Evolutionary conservation across 129 eudicot species (phyloP), one percentile per base, ranked within the genome.

Genomic region (Mikania micrantha): DNA sequence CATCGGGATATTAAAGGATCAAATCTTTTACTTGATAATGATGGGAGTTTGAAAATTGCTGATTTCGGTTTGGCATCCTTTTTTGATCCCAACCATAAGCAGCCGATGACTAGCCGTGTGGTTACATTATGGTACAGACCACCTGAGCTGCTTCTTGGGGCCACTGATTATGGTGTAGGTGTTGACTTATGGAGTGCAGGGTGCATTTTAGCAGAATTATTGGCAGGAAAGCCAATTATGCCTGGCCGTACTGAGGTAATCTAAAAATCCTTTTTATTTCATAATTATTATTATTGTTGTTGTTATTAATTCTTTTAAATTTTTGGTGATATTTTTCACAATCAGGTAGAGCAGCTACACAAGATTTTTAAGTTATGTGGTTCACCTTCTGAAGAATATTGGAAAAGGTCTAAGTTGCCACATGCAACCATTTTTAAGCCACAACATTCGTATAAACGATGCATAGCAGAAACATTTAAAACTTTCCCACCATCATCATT

Each of bases 351-450:
- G 79, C 95, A 87, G 68, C 79, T 87, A 24, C 95, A 87, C 82
- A 87, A 87, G 76, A 87, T 87, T 52, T 90, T 90, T 29, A 90
- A 84, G 69, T 77, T 90, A 68, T 90, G 97, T 53, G 96, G 96
- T 24, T 89, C 96, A 25, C 96, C 96, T 48, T 69, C 94, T 9
- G 96, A 89, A 60, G 96, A 90, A 54, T 90, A 90, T 69, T 90
- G 97, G 97, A 90, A 82, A 81, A 90, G 74, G 72, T 78, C 81
- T 19, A 79, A 82, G 75, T 74, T 90, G 78, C 97, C 97, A 39
- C 86, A 90, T 64, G 95, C 91, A 9, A 84, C 91, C 3, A 87
- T 90, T 58, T 90, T 86, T 71, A 86, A 86, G 69, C 97, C 97
- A 66, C 97, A 90, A 31, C 91, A 86, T 70, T 91, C 88, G 32